Evolutionary conservation across 805 yeast genomes (phyloP).

Genomic region (Candida maris): DNA sequence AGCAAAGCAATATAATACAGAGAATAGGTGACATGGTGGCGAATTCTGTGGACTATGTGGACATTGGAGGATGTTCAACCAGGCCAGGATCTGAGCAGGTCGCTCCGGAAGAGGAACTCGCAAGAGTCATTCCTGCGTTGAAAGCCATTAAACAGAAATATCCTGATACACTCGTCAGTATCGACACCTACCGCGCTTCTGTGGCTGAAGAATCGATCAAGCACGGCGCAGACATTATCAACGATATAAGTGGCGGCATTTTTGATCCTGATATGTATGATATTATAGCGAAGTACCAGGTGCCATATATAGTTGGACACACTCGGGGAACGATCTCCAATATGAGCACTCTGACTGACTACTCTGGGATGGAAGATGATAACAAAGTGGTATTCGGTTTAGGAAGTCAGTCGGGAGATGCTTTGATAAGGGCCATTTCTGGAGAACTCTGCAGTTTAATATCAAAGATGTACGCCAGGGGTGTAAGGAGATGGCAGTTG

Average conservation of each 20-base stretch:
- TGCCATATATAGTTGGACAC: slow-evolving; percentile 80
- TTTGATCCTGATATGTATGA: slow-evolving; percentile 64
- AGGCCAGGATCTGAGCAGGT: slow-evolving; percentile 76
- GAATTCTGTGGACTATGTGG: slow-evolving; percentile 73
- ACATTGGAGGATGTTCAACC: slow-evolving; percentile 93
- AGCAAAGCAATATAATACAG: slow-evolving; percentile 38
- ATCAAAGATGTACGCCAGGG: slow-evolving; percentile 51
- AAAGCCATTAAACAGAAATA: slow-evolving; percentile 47
- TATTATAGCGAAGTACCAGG: slow-evolving; percentile 65
- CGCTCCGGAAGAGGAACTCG: slow-evolving; percentile 59
- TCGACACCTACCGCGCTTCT: slow-evolving; percentile 80
- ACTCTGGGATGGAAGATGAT: slow-evolving; percentile 36
- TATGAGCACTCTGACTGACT: slow-evolving; percentile 60
- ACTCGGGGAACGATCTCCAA: slow-evolving; percentile 76
- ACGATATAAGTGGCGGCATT: slow-evolving; percentile 82
- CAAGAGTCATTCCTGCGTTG: slow-evolving; percentile 68
- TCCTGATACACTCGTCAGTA: slow-evolving; percentile 52
- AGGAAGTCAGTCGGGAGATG: slow-evolving; percentile 30
- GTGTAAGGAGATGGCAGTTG: slow-evolving; percentile 86
- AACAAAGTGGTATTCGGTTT: slow-evolving; percentile 10
- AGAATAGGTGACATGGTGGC: slow-evolving; percentile 48
- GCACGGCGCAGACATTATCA: slow-evolving; percentile 87
- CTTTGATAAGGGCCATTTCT: slow-evolving; percentile 45
- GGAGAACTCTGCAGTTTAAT: slow-evolving; percentile 61
- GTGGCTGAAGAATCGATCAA: slow-evolving; percentile 69